Conservation (phyloP, 2,329 filamentous ascomycete species). For the Paraconiothyrium brasiliense region DNA sequence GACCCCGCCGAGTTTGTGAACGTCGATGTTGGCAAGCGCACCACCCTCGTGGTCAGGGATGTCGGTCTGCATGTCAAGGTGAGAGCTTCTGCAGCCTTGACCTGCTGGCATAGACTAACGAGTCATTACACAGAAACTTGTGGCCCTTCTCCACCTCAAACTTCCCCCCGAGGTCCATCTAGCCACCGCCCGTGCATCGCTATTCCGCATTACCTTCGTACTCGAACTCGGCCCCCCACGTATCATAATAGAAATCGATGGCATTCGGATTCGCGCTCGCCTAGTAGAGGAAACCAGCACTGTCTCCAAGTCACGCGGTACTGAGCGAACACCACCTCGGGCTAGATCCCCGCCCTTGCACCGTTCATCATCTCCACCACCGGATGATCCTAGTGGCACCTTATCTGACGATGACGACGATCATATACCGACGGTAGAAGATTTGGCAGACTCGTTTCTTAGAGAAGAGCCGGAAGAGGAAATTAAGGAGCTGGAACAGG, state of each 20-base stretch:
- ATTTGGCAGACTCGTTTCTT: constrained; percentile 82
- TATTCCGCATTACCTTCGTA: constrained; percentile 83
- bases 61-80: constrained; percentile 83
- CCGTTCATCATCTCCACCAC: constrained; percentile 21
- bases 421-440: constrained; percentile 71
- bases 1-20: constrained; percentile 88
- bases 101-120: constrained; percentile 26
- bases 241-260: constrained; percentile 83
- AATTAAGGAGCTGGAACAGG: constrained; percentile 73
- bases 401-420: constrained; percentile 45
- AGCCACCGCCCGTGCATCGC: constrained; percentile 76
- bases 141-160: constrained; percentile 73
- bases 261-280: constrained; percentile 73
- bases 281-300: constrained; percentile 31
- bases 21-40: constrained; percentile 81
- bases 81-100: constrained; percentile 39
- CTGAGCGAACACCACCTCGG: constrained; percentile 16
- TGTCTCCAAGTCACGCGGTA: constrained; percentile 14
- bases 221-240: constrained; percentile 88
- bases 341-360: constrained; percentile 20
- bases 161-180: constrained; percentile 74
- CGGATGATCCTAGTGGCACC: constrained; percentile 27
- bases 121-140: constrained; percentile 75
- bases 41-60: constrained; percentile 85
- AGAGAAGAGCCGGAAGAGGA: constrained; percentile 73